Evolutionary conservation across 768 basidiomycete genomes (phyloP).

Genomic region (Paxillus ammoniavirescens): DNA sequence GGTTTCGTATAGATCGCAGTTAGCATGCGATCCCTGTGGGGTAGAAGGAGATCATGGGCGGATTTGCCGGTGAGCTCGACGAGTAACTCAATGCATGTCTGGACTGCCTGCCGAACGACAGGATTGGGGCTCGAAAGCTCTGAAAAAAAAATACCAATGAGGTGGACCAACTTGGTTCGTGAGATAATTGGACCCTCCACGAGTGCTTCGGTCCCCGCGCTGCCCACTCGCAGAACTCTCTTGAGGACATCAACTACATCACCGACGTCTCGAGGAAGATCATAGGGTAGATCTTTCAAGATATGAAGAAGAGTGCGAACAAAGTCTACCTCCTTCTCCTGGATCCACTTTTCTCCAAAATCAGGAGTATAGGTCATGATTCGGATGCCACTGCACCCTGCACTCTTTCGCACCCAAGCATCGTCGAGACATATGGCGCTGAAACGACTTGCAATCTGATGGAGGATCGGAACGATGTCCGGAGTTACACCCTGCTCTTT

Average conservation of each 20-base stretch:
- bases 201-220: constrained; percentile 45
- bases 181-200: constrained; percentile 41
- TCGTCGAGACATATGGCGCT: constrained; percentile 88
- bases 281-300: constrained; percentile 90
- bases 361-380: constrained; percentile 73
- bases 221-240: constrained; percentile 61
- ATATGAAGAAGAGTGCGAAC: constrained; percentile 88
- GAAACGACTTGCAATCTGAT: constrained; percentile 82
- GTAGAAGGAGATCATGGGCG: constrained; percentile 75
- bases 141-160: constrained; percentile 81
- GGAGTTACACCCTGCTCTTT: constrained; percentile 45
- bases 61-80: constrained; percentile 71
- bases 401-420: constrained; percentile 85
- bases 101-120: constrained; percentile 80
- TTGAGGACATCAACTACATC: constrained; percentile 77
- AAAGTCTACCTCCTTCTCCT: constrained; percentile 86
- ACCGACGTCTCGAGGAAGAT: constrained; percentile 79
- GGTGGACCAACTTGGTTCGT: constrained; percentile 59
- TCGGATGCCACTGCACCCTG: constrained; percentile 83
- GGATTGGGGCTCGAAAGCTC: constrained; percentile 88
- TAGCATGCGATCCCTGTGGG: constrained; percentile 85
- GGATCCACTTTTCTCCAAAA: constrained; percentile 75
- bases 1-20: constrained; percentile 95
- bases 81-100: constrained; percentile 75
- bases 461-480: constrained; percentile 66